Base-by-base conservation (phyloP, 2,329 filamentous ascomycete genomes). In the Botryotinia globosa region DNA sequence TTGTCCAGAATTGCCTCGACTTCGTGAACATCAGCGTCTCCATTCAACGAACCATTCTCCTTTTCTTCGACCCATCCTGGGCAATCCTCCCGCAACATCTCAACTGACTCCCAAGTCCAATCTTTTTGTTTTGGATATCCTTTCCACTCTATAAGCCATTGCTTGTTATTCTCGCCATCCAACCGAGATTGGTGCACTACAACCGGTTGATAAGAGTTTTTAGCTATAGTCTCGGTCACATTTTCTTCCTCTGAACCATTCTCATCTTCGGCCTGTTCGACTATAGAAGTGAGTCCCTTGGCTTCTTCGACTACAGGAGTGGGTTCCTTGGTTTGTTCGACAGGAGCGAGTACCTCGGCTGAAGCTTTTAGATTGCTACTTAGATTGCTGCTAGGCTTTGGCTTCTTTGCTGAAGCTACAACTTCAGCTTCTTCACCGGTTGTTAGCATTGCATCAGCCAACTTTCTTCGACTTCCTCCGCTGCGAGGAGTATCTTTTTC, bases 91-190 rank as follows among this genome's bases (percentile, higher is more conserved):
- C 59, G 39, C 37, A 62, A 62, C 22, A 25, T 62, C 37, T 18
- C 34, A n/a, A 62, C 14, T 42, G 34, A 42, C 22, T 62, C 59
- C 59, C 59, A 62, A 34, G 59, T 62, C 59, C 59, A 62, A 62
- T 62, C 59, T 42, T 62, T 62, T 25, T 62, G 34, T 16, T 39
- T 37, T 22, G 59, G 59, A 9, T 62, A 62, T 39, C 34, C 59
- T 42, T 16, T 25, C 59, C 59, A 62, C 59, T 62, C 59, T n/a
- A 62, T 42, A n/a, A 62, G 59, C 59, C 37, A 39, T 18, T 62
- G 59, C 59, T 42, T 14, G 20, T 62, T 39, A n/a, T 39, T 34
- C 7, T 42, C 59, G 25, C 34, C 59, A 25, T 62, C 59, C 22
- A n/a, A 42, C n/a, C 59, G 59, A 16, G 59, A 62, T 14, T n/a